Evolutionary conservation across 176 grass and related monocot genomes (phyloP), one percentile per base, ranked within the genome.

Genomic region (Aegilops sharonensis): DNA sequence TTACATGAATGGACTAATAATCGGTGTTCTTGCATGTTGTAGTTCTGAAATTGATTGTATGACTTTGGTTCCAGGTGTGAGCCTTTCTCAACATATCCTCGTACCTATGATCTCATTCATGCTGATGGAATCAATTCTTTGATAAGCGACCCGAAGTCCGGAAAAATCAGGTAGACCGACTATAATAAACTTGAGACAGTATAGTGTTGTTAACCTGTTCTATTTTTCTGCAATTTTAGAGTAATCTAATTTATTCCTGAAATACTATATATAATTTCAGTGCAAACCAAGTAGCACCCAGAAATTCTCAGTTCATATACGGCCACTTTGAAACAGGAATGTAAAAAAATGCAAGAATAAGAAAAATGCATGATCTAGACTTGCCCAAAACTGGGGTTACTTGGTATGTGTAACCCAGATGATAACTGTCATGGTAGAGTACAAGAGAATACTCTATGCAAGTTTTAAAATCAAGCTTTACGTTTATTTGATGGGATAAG

Each of bases 91-190:
- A 95, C 97, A 17, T 98, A 98, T 84, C 93, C 93, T 68, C 88
- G 96, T 76, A 98, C 96, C 25, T 98, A 94, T 69, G 96, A 95
- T 90, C 88, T 95, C 10, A 89, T 98, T 98, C 97, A 98, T 77
- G 92, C 79, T 31, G 87, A 91, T 78, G 89, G 92, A 83, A 94
- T 98, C 48, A 91, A 86, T 81, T 91, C 93, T 56, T 83, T 98
- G 87, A 91, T 85, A 90, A 86, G 60, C 45, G 83, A 92, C 45
- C 74, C 87, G 3, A 78, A 68, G 77, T 93, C 93, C 73, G 77
- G 80, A 85, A 91, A 80, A 21, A 90, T 32, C 85, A 98, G 95
- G 95, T 98, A 95, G 37, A 32, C 68, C 35, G 80, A 56, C 75
- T 54, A 75, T 87, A 43, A 35, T 35, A 0, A 39, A 47, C 57